Conservation (phyloP, 192 early-diverging fungal genomes). For the Backusella macrospora region DNA sequence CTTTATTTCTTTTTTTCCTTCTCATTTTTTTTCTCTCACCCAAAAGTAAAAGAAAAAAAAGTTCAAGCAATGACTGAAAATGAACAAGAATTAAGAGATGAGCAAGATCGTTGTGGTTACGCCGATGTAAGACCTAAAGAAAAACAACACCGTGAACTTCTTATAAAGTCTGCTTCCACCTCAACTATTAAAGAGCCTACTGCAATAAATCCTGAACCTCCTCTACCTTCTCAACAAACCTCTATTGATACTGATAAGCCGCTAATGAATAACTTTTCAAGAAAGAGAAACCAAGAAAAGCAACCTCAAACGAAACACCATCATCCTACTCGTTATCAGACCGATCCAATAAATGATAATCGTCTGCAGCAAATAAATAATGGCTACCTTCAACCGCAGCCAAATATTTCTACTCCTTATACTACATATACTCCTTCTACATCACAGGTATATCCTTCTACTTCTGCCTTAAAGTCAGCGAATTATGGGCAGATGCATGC, state of each 20-base stretch:
- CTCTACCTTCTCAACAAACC: not conserved
- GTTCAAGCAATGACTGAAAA: not conserved
- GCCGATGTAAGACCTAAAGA: not conserved
- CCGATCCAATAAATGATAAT: not conserved
- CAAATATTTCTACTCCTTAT: not conserved
- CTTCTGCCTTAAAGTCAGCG: not conserved
- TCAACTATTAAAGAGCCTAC: not conserved
- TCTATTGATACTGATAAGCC: not conserved
- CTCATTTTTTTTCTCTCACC: not conserved
- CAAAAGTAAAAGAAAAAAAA: not conserved
- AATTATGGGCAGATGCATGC: not conserved
- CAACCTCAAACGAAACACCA: not conserved
- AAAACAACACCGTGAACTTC: not conserved
- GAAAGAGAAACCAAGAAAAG: constrained; percentile 1
- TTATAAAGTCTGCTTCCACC: not conserved
- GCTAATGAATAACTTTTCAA: not conserved
- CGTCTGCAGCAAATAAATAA: not conserved
- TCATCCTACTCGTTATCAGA: not conserved
- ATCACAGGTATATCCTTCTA: not conserved
- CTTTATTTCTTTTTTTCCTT: not conserved
- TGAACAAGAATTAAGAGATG: constrained; percentile 7
- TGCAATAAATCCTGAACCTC: not conserved
- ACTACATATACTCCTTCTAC: not conserved
- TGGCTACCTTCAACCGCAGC: not conserved
- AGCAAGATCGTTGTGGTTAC: constrained; percentile 8